phyloP scores from a whole-genome alignment of 345 rosid species.

The Dimocarpus longan region DNA sequence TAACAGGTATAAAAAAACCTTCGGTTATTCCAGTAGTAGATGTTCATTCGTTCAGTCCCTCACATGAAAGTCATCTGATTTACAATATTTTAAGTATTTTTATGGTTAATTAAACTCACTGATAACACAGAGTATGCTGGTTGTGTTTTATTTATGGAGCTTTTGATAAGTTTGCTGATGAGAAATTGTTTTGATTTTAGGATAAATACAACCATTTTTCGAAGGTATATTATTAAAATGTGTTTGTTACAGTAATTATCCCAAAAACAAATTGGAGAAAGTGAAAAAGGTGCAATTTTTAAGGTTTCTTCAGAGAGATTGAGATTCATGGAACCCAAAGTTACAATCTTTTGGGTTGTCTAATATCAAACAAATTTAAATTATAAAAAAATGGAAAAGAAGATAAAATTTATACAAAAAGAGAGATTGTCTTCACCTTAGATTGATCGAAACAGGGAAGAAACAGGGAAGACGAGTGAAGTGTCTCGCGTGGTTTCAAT shows the following conservation, averaged over 20 bases:
- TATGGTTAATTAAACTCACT: neutral
- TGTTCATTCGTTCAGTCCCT: constrained; percentile 90
- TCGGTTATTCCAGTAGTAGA: constrained; percentile 87
- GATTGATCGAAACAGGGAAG: neutral
- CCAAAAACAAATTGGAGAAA: neutral
- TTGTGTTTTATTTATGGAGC: neutral
- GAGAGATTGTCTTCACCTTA: neutral
- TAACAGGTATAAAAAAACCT: no score
- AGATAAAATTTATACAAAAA: neutral
- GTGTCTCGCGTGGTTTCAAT: no score
- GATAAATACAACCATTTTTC: neutral
- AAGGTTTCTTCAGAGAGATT: neutral
- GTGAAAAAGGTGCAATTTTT: neutral
- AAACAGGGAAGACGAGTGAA: neutral
- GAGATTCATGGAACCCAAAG: neutral
- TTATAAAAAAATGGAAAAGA: neutral
- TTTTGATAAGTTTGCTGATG: neutral
- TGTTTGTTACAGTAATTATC: neutral
- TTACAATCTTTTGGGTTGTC: neutral
- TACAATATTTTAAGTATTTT: neutral
- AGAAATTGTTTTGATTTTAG: neutral
- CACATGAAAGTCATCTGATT: constrained; percentile 63
- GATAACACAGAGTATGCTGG: neutral
- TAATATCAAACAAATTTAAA: no score
- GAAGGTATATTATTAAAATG: neutral